Evolutionary conservation across 805 yeast genomes (phyloP).

Genomic region (Saccharomycodes ludwigii): DNA sequence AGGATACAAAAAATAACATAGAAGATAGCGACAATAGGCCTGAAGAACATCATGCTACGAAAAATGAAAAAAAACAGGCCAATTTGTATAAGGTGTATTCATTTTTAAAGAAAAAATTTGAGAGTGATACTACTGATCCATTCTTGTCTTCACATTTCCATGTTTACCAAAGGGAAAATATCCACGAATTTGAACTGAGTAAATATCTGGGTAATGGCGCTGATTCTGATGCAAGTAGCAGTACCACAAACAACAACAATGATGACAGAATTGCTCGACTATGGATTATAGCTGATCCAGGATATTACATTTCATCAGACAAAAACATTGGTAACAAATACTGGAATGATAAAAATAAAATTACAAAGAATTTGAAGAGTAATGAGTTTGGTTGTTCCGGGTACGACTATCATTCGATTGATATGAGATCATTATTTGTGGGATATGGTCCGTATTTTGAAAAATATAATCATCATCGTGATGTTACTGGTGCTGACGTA

Average conservation of each 20-base stretch:
- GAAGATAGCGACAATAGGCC: not conserved
- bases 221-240: too few species aligned
- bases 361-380: constrained; percentile 13
- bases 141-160: constrained; percentile 28
- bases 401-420: constrained; percentile 58
- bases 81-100: not conserved
- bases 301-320: constrained; percentile 65
- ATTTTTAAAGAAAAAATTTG: not conserved
- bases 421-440: constrained; percentile 76
- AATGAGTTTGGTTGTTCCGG: constrained; percentile 66
- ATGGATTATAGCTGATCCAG: constrained; percentile 76
- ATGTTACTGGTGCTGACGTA: constrained; percentile 16
- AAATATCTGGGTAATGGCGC: too few species aligned
- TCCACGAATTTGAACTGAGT: constrained; percentile 25
- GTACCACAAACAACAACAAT: constrained; percentile 24
- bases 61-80: not conserved
- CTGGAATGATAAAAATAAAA: constrained; percentile 25
- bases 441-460: constrained; percentile 74
- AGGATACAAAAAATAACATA: not conserved
- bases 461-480: constrained; percentile 7
- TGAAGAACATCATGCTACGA: not conserved
- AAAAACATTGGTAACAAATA: too few species aligned
- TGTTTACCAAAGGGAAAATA: constrained; percentile 47
- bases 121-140: too few species aligned
- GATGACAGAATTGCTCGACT: constrained; percentile 66